A percentile compares a stretch with the other conserved stretches of the same genome.
These are phyloP conservation scores for Creolimax fragrantissima DNA, from an alignment of 78 protist genomes.

Conservation along the genomic window DNA sequence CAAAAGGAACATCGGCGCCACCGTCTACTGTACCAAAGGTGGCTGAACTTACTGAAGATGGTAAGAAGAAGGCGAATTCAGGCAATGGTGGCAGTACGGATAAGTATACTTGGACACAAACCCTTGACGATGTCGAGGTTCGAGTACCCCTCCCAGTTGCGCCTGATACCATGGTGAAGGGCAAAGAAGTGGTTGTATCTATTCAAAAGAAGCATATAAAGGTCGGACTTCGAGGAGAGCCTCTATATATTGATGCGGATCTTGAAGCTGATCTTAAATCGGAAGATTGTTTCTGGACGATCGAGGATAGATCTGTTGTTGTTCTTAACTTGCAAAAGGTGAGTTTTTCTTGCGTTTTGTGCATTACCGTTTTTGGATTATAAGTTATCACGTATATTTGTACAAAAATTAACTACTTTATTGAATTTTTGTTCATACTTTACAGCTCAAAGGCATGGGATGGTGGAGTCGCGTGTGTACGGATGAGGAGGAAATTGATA, in stretches of 20 bases:
- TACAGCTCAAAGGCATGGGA: slow-evolving; percentile 28
- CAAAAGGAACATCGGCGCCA: not conserved
- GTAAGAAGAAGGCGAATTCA: slow-evolving; percentile 28
- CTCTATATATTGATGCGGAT: slow-evolving; percentile 38
- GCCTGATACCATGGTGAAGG: not conserved
- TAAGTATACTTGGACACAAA: slow-evolving; percentile 64
- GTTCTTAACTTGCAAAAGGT: not conserved
- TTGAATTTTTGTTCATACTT: too few species aligned
- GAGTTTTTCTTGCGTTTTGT: too few species aligned
- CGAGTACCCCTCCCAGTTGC: slow-evolving; percentile 6
- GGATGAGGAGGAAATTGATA: slow-evolving; percentile 45
- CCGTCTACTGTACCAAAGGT: not conserved
- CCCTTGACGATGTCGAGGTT: slow-evolving; percentile 47
- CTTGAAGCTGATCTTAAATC: slow-evolving; percentile 9
- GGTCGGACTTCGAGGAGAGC: slow-evolving; percentile 32
- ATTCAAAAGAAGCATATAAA: not conserved
- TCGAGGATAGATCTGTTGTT: slow-evolving; percentile 30
- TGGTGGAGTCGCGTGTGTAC: slow-evolving; percentile 60
- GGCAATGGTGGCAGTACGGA: slow-evolving; percentile 49
- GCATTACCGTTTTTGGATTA: too few species aligned
- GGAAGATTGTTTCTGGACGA: slow-evolving; percentile 45
- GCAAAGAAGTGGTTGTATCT: slow-evolving; percentile 3
- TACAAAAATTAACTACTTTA: too few species aligned
- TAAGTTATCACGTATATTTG: too few species aligned
- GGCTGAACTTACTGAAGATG: not conserved